Percentiles rank a stretch among this genome's conserved stretches.
Evolutionary conservation across 495 filamentous ascomycete genomes (phyloP).

Genomic region (Cercophora scortea): DNA sequence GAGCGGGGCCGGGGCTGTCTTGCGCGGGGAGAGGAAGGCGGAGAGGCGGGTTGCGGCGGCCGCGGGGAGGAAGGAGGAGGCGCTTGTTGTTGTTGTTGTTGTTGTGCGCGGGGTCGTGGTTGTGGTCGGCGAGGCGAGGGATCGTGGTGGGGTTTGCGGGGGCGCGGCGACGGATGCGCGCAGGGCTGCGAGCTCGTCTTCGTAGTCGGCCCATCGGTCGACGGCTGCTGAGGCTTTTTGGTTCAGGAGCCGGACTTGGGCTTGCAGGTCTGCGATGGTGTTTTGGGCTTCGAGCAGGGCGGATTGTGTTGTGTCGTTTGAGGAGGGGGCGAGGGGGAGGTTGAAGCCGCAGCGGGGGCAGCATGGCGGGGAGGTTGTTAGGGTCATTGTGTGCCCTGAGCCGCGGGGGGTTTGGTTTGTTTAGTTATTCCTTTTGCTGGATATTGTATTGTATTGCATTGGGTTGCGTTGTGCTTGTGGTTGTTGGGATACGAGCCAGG

Average conservation of each 20-base stretch:
- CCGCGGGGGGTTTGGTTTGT: neutral
- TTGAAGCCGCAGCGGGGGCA: slow-evolving; percentile 33
- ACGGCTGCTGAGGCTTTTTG: slow-evolving; percentile 68
- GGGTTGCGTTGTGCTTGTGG: no score
- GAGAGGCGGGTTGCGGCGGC: slow-evolving; percentile 49
- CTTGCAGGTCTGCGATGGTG: slow-evolving; percentile 72
- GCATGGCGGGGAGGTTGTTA: slow-evolving; percentile 14
- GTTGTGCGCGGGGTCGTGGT: neutral
- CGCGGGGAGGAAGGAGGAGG: slow-evolving; percentile 29
- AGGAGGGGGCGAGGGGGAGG: slow-evolving; percentile 20
- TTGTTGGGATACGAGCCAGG: no score
- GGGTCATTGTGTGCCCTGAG: no score
- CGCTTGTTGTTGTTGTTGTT: slow-evolving; percentile 5
- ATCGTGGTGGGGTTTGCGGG: neutral
- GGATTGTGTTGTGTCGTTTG: slow-evolving; percentile 30
- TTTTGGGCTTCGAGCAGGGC: slow-evolving; percentile 50
- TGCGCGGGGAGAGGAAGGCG: slow-evolving; percentile 56
- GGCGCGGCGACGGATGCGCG: slow-evolving; percentile 21
- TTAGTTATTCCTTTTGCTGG: neutral
- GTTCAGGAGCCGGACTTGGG: slow-evolving; percentile 66
- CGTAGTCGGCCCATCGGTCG: slow-evolving; percentile 87
- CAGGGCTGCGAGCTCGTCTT: slow-evolving; percentile 73
- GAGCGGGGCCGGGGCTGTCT: slow-evolving; percentile 43
- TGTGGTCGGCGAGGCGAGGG: neutral
- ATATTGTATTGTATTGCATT: no score